phyloP scores from a whole-genome alignment of 1,284 basidiomycete species.

The Agaricales sp. region DNA sequence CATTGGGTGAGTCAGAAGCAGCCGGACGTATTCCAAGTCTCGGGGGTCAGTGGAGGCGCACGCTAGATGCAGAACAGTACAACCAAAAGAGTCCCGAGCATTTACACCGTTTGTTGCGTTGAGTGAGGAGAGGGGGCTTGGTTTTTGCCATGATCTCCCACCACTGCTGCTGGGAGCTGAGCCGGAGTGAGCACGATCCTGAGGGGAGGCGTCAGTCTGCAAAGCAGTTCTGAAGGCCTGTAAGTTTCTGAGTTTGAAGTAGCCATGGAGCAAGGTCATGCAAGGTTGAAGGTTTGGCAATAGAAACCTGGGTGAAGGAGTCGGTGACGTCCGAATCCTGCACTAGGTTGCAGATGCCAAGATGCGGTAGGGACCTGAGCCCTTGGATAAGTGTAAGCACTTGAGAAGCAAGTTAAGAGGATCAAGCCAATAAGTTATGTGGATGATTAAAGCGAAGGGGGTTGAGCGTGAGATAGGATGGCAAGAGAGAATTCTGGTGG shows the following conservation, averaged over 20 bases:
- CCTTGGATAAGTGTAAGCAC: neutral
- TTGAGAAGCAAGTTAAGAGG: neutral
- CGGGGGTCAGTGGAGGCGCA: constrained; percentile 49
- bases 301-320: neutral
- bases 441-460: neutral
- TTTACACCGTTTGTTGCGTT: constrained; percentile 52
- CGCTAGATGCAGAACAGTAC: constrained; percentile 81
- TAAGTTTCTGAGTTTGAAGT: constrained; percentile 68
- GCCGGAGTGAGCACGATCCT: constrained; percentile 12
- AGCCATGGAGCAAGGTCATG: constrained; percentile 77
- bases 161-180: constrained; percentile 34
- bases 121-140: constrained; percentile 30
- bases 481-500: too few relatives aligned
- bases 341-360: constrained; percentile 1
- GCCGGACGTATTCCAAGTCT: constrained; percentile 70
- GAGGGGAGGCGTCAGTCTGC: constrained; percentile 23
- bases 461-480: neutral
- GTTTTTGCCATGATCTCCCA: constrained; percentile 57
- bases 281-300: constrained; percentile 19
- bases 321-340: neutral
- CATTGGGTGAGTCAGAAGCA: constrained; percentile 70
- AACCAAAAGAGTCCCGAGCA: constrained; percentile 58
- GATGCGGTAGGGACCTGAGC: neutral
- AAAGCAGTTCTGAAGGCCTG: constrained; percentile 73
- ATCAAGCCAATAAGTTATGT: neutral